Conservation (phyloP, 2,329 filamentous ascomycete species). For the Pleomassaria siparia region DNA sequence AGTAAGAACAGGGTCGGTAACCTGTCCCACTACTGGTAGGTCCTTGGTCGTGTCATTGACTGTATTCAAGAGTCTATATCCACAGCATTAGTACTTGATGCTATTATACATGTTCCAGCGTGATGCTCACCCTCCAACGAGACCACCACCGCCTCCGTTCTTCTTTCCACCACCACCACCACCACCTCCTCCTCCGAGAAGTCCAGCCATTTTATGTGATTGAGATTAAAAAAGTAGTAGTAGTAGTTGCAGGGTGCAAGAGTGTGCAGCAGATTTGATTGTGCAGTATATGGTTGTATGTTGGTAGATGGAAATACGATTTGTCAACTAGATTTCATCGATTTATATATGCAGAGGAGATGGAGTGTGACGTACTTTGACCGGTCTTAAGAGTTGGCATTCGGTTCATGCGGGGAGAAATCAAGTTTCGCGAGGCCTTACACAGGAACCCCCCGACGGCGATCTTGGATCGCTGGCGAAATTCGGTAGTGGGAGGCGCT, state of each 20-base stretch:
- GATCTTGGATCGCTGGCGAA: neutral
- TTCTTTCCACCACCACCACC: conserved; percentile 10
- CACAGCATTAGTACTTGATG: neutral
- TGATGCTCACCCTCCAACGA: conserved; percentile 16
- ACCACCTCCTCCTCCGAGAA: conserved; percentile 16
- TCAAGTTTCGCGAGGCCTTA: neutral
- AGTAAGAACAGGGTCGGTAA: conserved; percentile 16
- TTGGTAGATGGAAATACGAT: neutral
- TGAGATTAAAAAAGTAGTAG: neutral
- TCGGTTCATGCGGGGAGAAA: neutral
- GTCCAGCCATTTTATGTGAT: conserved; percentile 16
- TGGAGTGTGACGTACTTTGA: neutral
- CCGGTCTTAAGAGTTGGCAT: neutral
- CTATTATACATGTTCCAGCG: neutral
- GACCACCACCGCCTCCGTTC: conserved; percentile 10
- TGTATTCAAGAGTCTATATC: conserved; percentile 14
- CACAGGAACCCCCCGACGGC: neutral
- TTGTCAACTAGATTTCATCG: neutral
- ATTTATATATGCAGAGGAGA: neutral
- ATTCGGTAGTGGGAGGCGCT: neutral
- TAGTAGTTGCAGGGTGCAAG: neutral
- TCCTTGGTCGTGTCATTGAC: conserved; percentile 17
- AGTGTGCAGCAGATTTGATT: neutral
- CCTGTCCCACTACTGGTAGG: conserved; percentile 14
- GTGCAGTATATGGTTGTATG: neutral